phyloP scores from a whole-genome alignment of 257 asterid genomes.

The Solanum chilense region DNA sequence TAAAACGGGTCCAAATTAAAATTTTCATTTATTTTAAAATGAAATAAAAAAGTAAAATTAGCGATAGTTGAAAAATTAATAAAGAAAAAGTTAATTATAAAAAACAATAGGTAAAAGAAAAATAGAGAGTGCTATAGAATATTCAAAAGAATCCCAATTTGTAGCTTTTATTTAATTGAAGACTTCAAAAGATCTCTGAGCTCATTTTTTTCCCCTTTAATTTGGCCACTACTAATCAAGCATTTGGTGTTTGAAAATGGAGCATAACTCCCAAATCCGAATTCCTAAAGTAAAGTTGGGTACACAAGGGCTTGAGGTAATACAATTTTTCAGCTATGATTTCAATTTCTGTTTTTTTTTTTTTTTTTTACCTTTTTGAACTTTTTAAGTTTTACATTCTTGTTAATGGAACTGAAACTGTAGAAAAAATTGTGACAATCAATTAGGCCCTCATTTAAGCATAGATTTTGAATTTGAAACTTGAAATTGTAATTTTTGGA shows the following conservation, averaged over 20 bases:
- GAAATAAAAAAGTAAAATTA: no score
- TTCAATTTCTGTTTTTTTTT: background rate
- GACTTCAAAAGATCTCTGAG: background rate
- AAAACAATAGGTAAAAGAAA: no score
- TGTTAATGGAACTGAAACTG: background rate
- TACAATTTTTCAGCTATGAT: background rate
- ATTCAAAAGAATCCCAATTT: background rate
- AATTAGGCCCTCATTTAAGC: background rate
- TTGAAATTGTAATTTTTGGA: background rate
- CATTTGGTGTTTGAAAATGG: background rate
- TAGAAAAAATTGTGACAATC: background rate
- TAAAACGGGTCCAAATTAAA: no score
- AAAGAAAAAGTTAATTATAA: no score
- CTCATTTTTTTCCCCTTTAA: background rate
- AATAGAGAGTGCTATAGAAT: no score
- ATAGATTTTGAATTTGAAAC: background rate
- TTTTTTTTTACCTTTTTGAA: background rate
- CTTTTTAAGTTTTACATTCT: background rate
- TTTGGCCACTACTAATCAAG: background rate
- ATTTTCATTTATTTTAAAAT: no score
- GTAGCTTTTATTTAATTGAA: background rate
- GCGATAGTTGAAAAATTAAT: no score
- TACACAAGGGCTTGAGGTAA: constrained; percentile 48
- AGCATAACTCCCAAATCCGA: background rate
- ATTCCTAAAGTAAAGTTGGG: constrained; percentile 46